Evolutionary conservation across 2,329 filamentous ascomycete species (phyloP).

Genomic region (Neofusicoccum cordaticola): DNA sequence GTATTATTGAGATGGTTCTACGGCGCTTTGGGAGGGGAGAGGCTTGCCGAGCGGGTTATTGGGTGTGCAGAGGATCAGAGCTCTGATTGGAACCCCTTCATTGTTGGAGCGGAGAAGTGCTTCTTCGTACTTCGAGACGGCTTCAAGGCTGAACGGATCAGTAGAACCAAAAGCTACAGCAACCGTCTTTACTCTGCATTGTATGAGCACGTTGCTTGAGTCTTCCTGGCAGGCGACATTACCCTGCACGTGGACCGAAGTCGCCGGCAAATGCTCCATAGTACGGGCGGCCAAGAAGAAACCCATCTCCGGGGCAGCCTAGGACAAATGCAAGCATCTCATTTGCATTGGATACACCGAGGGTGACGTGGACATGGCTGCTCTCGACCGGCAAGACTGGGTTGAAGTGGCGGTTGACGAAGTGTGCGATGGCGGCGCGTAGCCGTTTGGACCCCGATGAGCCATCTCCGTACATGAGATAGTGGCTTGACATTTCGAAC

Average conservation of each 20-base stretch:
- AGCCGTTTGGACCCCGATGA: conserved; percentile 39
- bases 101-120: conserved; percentile 33
- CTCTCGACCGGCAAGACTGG: conserved; percentile 34
- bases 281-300: conserved; percentile 46
- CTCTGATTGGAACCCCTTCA: conserved; percentile 36
- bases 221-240: background rate
- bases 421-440: conserved; percentile 38
- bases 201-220: background rate
- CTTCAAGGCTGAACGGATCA: conserved; percentile 38
- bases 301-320: conserved; percentile 44
- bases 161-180: conserved; percentile 36
- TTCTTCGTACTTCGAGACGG: conserved; percentile 38
- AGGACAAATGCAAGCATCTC: conserved; percentile 45
- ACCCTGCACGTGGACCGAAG: conserved; percentile 42
- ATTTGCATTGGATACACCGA: conserved; percentile 41
- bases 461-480: conserved; percentile 45
- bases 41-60: conserved; percentile 42
- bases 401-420: conserved; percentile 43
- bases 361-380: conserved; percentile 39
- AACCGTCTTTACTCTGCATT: conserved; percentile 34
- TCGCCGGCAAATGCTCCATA: conserved; percentile 53
- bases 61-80: conserved; percentile 45
- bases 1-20: background rate
- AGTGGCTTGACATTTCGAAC: background rate
- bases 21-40: conserved; percentile 21